phyloP scores from a whole-genome alignment of 306 rosid genomes.

The Clitoria ternatea region DNA sequence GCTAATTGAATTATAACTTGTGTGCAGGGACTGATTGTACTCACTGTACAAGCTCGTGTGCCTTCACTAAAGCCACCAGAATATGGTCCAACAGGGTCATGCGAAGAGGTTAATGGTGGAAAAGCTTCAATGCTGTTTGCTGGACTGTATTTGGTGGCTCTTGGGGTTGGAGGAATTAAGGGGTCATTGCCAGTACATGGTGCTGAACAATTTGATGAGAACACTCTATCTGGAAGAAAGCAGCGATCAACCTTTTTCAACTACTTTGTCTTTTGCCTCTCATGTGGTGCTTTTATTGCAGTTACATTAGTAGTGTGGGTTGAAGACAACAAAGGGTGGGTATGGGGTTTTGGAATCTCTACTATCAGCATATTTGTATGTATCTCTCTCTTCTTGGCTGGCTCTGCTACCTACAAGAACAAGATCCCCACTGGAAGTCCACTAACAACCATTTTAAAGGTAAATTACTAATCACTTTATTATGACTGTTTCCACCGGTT shows the following conservation, averaged over 20 bases:
- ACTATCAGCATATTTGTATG: slow-evolving; percentile 64
- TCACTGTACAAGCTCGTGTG: slow-evolving; percentile 64
- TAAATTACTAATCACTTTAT: too few relatives aligned
- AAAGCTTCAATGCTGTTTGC: slow-evolving; percentile 54
- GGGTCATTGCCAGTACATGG: slow-evolving; percentile 83
- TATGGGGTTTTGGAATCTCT: slow-evolving; percentile 87
- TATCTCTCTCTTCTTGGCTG: slow-evolving; percentile 60
- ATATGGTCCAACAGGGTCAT: slow-evolving; percentile 33
- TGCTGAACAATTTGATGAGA: slow-evolving; percentile 85
- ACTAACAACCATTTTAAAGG: slow-evolving; percentile 78
- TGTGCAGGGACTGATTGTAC: slow-evolving; percentile 61
- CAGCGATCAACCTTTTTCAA: slow-evolving; percentile 88
- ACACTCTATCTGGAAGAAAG: slow-evolving; percentile 57
- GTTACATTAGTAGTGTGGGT: slow-evolving; percentile 91
- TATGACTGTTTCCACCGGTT: too few relatives aligned
- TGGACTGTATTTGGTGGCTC: slow-evolving; percentile 83
- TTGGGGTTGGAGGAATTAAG: slow-evolving; percentile 89
- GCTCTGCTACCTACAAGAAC: slow-evolving; percentile 64
- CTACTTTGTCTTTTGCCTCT: slow-evolving; percentile 71
- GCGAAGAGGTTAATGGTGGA: slow-evolving; percentile 60
- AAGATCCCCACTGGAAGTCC: slow-evolving; percentile 85
- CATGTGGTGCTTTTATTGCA: slow-evolving; percentile 74
- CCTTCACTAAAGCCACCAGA: slow-evolving; percentile 54
- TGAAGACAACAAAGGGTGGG: slow-evolving; percentile 91
- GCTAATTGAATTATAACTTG: not conserved